These are phyloP conservation scores for Nakaseomyces glabratus DNA, from an alignment of 1,139 yeast species.

Conservation along the genomic window DNA sequence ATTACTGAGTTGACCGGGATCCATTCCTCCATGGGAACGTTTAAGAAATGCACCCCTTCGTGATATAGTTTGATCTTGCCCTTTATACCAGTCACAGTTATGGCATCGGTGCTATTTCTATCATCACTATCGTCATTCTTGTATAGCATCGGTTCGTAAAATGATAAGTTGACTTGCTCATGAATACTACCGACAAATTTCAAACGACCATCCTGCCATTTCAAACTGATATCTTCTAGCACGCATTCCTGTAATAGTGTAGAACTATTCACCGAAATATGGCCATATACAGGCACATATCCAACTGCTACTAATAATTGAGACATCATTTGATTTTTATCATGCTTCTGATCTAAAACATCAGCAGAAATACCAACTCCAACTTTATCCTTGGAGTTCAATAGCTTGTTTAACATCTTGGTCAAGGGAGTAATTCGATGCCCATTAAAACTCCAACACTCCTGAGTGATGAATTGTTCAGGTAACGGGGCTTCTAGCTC, in stretches of 20 bases:
- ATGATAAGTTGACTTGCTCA: slow-evolving; percentile 7
- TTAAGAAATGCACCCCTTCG: slow-evolving; percentile 29
- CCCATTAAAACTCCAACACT: slow-evolving; percentile 25
- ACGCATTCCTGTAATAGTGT: slow-evolving; percentile 29
- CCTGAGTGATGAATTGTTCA: slow-evolving; percentile 18
- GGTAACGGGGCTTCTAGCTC: slow-evolving; percentile 22
- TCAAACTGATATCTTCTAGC: slow-evolving; percentile 29
- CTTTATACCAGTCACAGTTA: slow-evolving; percentile 27
- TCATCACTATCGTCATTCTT: too few species aligned
- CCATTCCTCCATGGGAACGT: slow-evolving; percentile 34
- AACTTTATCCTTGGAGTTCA: slow-evolving; percentile 25
- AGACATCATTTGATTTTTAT: slow-evolving; percentile 15
- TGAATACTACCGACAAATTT: slow-evolving; percentile 30
- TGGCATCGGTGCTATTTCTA: slow-evolving; percentile 13
- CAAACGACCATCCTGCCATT: slow-evolving; percentile 28
- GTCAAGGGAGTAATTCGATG: slow-evolving; percentile 32
- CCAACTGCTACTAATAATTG: slow-evolving; percentile 12
- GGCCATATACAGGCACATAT: slow-evolving; percentile 17
- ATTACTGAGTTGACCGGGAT: slow-evolving; percentile 29
- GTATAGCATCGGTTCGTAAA: slow-evolving; percentile 5
- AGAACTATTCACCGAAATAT: slow-evolving; percentile 18
- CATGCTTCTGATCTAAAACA: slow-evolving; percentile 13
- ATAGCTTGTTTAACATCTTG: slow-evolving; percentile 25
- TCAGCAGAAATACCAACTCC: slow-evolving; percentile 23
- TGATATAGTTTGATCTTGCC: slow-evolving; percentile 33